Evolutionary conservation across 2,329 filamentous ascomycete genomes (phyloP).

Genomic region (Pseudogymnoascus sp.): DNA sequence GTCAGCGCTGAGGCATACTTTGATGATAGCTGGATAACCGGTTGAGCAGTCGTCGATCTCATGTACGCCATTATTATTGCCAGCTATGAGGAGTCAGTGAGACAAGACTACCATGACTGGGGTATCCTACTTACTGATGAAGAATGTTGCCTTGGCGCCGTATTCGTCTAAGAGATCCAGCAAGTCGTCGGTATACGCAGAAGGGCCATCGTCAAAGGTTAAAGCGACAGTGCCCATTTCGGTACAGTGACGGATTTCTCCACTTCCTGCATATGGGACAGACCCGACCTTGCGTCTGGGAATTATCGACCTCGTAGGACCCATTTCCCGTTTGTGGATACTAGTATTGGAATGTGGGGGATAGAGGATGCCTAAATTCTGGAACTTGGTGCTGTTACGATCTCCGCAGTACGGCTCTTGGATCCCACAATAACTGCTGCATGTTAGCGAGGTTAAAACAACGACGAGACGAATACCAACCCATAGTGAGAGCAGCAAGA

Average conservation of each 20-base stretch:
- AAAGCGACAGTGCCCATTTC: slow-evolving; percentile 53
- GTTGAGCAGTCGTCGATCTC: slow-evolving; percentile 43
- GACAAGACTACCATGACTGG: not conserved
- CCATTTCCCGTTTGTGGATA: not conserved
- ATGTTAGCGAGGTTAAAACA: not conserved
- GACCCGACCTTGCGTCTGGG: not conserved
- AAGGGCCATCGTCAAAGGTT: slow-evolving; percentile 61
- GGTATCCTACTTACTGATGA: slow-evolving; percentile 17
- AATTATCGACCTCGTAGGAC: not conserved
- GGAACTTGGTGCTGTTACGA: not conserved
- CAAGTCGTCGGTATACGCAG: slow-evolving; percentile 51
- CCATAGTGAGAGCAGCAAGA: slow-evolving; percentile 20
- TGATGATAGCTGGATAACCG: slow-evolving; percentile 40
- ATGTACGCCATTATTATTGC: slow-evolving; percentile 47
- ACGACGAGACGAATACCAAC: not conserved
- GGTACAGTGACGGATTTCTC: slow-evolving; percentile 33
- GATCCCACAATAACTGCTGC: not conserved
- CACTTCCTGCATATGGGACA: not conserved
- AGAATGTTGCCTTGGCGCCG: slow-evolving; percentile 56
- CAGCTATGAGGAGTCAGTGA: slow-evolving; percentile 23
- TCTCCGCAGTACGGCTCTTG: not conserved
- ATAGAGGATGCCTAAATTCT: not conserved
- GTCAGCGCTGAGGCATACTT: slow-evolving; percentile 20
- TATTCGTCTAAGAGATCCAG: slow-evolving; percentile 53
- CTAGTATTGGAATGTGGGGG: not conserved